Conservation (phyloP, 2,329 filamentous ascomycete genomes). For the Fusarium papillatum region DNA sequence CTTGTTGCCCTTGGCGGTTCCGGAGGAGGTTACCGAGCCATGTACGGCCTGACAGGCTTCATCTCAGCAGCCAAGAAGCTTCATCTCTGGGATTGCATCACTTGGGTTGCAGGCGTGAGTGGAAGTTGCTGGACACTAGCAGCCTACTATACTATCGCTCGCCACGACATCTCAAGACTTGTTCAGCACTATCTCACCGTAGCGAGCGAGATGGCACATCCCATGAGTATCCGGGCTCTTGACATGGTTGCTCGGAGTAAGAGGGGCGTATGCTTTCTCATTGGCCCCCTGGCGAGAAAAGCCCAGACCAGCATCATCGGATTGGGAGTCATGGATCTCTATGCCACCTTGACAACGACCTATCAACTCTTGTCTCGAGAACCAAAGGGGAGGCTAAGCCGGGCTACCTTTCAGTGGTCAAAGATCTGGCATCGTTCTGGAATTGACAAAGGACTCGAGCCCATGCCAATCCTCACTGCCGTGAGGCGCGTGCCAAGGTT, state of each 20-base stretch:
- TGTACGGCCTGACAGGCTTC: constrained; percentile 41
- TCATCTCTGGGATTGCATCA: constrained; percentile 36
- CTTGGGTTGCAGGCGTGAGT: constrained; percentile 39
- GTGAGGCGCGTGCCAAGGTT: constrained; percentile 35
- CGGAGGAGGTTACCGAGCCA: constrained; percentile 40
- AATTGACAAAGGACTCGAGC: constrained; percentile 23
- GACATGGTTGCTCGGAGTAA: constrained; percentile 31
- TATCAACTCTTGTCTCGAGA: constrained; percentile 34
- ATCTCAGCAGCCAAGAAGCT: constrained; percentile 30
- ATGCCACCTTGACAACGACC: constrained; percentile 34
- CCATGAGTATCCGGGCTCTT: constrained; percentile 33
- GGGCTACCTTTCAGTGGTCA: constrained; percentile 38
- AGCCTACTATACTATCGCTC: constrained; percentile 40
- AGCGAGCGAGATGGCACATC: constrained; percentile 35
- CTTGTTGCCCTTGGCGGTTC: constrained; percentile 38
- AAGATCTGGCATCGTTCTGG: constrained; percentile 35
- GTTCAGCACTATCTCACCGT: constrained; percentile 34
- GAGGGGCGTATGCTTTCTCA: constrained; percentile 35
- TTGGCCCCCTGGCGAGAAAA: constrained; percentile 36
- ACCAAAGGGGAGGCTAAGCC: constrained; percentile 25
- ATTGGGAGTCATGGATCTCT: constrained; percentile 39
- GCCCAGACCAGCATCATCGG: constrained; percentile 42
- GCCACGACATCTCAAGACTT: constrained; percentile 25
- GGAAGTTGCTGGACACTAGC: constrained; percentile 42
- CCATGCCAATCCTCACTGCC: constrained; percentile 38